phyloP scores from a whole-genome alignment of 495 filamentous ascomycete species.

The Penicillium arizonense region DNA sequence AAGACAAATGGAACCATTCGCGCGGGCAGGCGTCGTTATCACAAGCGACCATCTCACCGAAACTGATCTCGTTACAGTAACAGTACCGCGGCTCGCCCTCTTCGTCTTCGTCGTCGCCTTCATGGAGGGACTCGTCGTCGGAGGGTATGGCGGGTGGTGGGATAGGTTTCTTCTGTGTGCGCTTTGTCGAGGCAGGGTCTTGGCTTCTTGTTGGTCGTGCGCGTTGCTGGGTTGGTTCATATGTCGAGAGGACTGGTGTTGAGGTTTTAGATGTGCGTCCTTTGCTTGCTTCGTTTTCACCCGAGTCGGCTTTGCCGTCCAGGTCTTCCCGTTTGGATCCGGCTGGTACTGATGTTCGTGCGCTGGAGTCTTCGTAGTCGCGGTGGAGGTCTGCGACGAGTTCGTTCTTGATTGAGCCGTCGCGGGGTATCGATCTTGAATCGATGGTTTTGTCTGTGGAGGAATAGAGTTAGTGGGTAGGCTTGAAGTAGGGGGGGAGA shows the following conservation, averaged over 20 bases:
- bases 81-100: constrained; percentile 87
- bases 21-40: constrained; percentile 81
- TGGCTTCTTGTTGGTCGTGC: constrained; percentile 42
- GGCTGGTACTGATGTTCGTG: constrained; percentile 31
- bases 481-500: background rate
- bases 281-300: constrained; percentile 31
- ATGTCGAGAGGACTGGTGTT: constrained; percentile 44
- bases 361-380: constrained; percentile 22
- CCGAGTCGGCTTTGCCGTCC: constrained; percentile 29
- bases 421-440: constrained; percentile 28
- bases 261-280: constrained; percentile 59
- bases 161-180: constrained; percentile 65
- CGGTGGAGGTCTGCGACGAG: constrained; percentile 22
- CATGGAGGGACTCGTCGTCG: constrained; percentile 52
- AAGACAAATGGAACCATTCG: constrained; percentile 97
- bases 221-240: constrained; percentile 36
- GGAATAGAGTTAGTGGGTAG: constrained; percentile 5
- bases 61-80: constrained; percentile 89
- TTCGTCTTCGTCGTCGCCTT: constrained; percentile 69
- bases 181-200: constrained; percentile 48
- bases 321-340: constrained; percentile 32
- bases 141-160: constrained; percentile 33
- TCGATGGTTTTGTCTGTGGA: constrained; percentile 37
- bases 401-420: constrained; percentile 32
- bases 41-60: constrained; percentile 98